A percentile compares a stretch with the other conserved stretches of the same genome.
phyloP scores from a whole-genome alignment of 2,329 filamentous ascomycete species.

The Septoria petroselini region DNA sequence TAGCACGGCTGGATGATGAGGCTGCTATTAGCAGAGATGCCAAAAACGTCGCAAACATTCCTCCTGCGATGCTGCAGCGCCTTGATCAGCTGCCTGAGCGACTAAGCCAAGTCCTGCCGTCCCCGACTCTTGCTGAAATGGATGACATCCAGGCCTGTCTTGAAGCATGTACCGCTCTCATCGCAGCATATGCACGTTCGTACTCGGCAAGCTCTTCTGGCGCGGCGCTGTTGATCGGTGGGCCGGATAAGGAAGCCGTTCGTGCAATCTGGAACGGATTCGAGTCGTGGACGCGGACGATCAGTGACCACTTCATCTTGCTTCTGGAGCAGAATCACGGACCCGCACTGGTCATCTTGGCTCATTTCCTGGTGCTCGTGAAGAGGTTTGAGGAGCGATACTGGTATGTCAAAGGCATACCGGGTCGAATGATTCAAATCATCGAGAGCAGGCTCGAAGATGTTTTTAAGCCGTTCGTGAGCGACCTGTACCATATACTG shows the following conservation, averaged over 20 bases:
- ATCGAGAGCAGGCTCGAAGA: constrained; percentile 14
- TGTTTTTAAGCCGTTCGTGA: constrained; percentile 11
- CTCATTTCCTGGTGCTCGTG: constrained; percentile 14
- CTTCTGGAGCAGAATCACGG: constrained; percentile 7
- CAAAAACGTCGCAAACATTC: constrained; percentile 8
- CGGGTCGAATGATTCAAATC: constrained; percentile 7
- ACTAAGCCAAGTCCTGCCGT: not conserved
- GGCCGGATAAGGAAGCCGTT: constrained; percentile 2
- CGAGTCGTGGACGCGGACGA: constrained; percentile 14
- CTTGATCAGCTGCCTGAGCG: constrained; percentile 6
- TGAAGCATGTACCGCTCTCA: constrained; percentile 12
- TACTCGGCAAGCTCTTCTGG: constrained; percentile 4
- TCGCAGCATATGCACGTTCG: constrained; percentile 15
- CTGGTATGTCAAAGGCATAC: constrained; percentile 13
- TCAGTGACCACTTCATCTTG: constrained; percentile 13
- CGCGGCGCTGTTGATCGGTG: not conserved
- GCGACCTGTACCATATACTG: constrained; percentile 9
- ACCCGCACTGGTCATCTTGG: constrained; percentile 14
- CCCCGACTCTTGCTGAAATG: not conserved
- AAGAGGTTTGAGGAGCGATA: constrained; percentile 12
- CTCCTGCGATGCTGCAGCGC: constrained; percentile 2
- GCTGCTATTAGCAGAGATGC: constrained; percentile 1
- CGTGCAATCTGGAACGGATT: constrained; percentile 12
- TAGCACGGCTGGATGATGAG: constrained; percentile 10
- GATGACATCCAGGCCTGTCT: constrained; percentile 12